Conservation (phyloP, 352 stramenopile species). For the Phytophthora cajani region DNA sequence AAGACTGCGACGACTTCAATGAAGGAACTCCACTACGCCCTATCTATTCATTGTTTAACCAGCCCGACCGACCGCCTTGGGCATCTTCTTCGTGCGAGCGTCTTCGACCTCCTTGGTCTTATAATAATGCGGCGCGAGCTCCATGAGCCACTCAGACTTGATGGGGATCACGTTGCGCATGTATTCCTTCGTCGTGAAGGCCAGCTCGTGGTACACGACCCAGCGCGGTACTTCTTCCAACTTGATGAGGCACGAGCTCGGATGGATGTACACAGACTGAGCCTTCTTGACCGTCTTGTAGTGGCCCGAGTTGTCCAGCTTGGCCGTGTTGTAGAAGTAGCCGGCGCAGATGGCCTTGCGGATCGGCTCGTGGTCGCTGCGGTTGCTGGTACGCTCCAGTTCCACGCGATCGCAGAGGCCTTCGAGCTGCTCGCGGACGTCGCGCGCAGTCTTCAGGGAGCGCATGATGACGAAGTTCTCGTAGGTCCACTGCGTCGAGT, state of each 20-base stretch:
- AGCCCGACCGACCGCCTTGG: conserved; percentile 80
- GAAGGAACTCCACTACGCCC: not conserved
- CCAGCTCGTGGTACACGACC: conserved; percentile 99
- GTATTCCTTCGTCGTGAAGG: conserved; percentile 99
- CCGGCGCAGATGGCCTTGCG: conserved; percentile 97
- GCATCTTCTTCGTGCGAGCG: conserved; percentile 96
- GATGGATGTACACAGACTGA: conserved; percentile 98
- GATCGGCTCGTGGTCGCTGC: conserved; percentile 92
- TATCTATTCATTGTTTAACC: conserved; percentile 32
- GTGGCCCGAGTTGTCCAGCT: conserved; percentile 94
- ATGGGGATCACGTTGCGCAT: conserved; percentile 98
- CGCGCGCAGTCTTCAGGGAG: conserved; percentile 97
- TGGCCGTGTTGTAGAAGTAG: conserved; percentile 99
- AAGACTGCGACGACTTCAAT: too few species aligned
- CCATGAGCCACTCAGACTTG: conserved; percentile 97
- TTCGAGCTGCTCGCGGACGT: conserved; percentile 99
- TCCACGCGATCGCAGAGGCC: conserved; percentile 99
- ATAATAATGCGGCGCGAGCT: conserved; percentile 99
- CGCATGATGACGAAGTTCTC: conserved; percentile 97
- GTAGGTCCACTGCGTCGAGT: conserved; percentile 96
- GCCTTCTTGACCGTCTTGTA: conserved; percentile 99
- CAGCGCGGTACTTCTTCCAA: conserved; percentile 92
- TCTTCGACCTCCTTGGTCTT: conserved; percentile 97
- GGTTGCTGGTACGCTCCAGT: conserved; percentile 90
- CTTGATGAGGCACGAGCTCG: conserved; percentile 96